Evolutionary conservation across 2,329 filamentous ascomycete genomes (phyloP), one percentile per base, ranked within the genome.

Genomic region (Lachnellula arida): DNA sequence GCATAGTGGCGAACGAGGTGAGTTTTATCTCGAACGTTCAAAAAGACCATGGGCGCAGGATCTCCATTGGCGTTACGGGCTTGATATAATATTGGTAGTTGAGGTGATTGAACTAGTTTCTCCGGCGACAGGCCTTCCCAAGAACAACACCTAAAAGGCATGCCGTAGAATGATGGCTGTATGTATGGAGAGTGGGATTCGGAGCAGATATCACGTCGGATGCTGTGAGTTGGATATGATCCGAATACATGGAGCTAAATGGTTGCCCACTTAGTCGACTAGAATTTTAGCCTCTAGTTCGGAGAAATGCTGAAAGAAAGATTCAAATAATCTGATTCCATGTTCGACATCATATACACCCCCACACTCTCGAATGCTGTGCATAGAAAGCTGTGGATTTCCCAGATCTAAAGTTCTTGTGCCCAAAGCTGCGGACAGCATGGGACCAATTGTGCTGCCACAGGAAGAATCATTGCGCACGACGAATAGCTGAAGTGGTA

Each of bases 361-460:
- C 23, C 89, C 89, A 44, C 90, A 96, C 79, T 97, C 94, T 53
- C 94, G 85, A 68, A 97, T 97, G 69, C 89, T 94, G 75, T 97
- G 93, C 94, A 97, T 97, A 70, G 88, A 91, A 62, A 97, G 78
- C 76, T 97, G 93, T 8, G 93, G 87, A 74, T 97, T 97, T 9
- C 93, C 93, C 56, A 97, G 75, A 74, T 99, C 94, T 46, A 99
- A 78, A 1, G 94, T 97, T 60, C 94, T 81, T 53, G 91, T 85
- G 55, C 94, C 94, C 65, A 97, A 77, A 57, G 87, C 87, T 23
- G 93, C 91, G 53, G 88, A 89, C 46, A 97, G 78, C 86, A 97
- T 97, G n/a, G 94, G 94, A 0, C 94, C 94, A 68, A 99, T 99
- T 37, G 94, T 99, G 76, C 89, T 93, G 54, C 94, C 94, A 72